phyloP scores from a whole-genome alignment of 345 rosid genomes.

The Sapria himalayana region DNA sequence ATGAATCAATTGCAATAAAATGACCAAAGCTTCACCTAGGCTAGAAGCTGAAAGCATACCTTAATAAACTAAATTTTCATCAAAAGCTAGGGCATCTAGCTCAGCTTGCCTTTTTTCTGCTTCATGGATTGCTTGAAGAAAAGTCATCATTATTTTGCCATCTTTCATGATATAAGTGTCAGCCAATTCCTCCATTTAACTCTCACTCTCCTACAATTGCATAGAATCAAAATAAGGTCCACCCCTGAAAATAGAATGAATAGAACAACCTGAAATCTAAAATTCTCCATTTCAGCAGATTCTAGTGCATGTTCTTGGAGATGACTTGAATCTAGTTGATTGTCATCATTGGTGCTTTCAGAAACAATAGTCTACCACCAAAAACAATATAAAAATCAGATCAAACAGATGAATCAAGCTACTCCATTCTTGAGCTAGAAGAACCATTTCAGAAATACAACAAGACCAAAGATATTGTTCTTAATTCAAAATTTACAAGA shows the following conservation, averaged over 20 bases:
- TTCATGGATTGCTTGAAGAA: conserved; percentile 72
- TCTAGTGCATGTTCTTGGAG: neutral
- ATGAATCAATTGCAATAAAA: conserved; percentile 7
- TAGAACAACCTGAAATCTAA: too few species aligned
- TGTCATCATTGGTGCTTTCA: neutral
- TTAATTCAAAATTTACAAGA: too few species aligned
- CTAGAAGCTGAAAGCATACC: too few species aligned
- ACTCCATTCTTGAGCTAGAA: too few species aligned
- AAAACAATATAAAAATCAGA: too few species aligned
- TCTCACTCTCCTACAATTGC: conserved; percentile 26
- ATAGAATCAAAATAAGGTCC: conserved; percentile 9
- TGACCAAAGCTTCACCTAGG: neutral
- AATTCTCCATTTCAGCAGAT: too few species aligned
- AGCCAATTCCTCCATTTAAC: conserved; percentile 30
- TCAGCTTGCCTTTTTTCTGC: conserved; percentile 89
- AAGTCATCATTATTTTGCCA: conserved; percentile 60
- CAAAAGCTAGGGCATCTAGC: conserved; percentile 57
- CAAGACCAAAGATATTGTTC: too few species aligned
- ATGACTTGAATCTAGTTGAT: neutral
- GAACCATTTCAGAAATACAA: too few species aligned
- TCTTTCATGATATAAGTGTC: conserved; percentile 33
- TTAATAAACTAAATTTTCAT: too few species aligned
- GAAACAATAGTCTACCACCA: too few species aligned
- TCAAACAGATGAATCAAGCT: too few species aligned
- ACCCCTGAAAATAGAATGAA: too few species aligned